Percentiles rank a stretch among this genome's conserved stretches.
phyloP scores from a whole-genome alignment of 768 basidiomycete genomes.

The Leucocoprinus sp. region DNA sequence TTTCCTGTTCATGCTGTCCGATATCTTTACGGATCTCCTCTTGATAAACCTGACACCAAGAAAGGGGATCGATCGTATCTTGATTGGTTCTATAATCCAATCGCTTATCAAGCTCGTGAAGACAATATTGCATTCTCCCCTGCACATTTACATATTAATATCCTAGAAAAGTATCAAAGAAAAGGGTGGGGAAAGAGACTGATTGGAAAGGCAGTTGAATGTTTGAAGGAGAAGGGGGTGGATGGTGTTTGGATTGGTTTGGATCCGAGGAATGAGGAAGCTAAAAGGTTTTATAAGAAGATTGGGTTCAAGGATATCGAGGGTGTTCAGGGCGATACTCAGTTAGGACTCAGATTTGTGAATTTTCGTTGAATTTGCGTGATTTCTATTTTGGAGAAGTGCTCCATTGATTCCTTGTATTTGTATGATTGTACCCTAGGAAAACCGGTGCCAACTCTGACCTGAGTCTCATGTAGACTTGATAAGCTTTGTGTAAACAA shows the following conservation, averaged over 20 bases:
- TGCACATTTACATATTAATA: constrained; percentile 72
- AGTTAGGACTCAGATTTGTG: constrained; percentile 48
- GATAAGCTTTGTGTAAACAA: too few species aligned
- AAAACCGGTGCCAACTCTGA: too few species aligned
- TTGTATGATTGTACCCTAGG: too few species aligned
- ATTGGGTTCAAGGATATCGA: constrained; percentile 55
- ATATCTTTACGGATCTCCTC: constrained; percentile 29
- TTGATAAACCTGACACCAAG: constrained; percentile 21
- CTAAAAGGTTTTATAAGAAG: constrained; percentile 51
- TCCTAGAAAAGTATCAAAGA: constrained; percentile 57
- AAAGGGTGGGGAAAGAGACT: constrained; percentile 66
- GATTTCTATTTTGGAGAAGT: not conserved
- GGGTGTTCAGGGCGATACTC: constrained; percentile 38
- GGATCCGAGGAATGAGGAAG: constrained; percentile 53
- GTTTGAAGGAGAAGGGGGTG: constrained; percentile 42
- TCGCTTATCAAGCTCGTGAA: constrained; percentile 38
- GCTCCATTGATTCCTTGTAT: too few species aligned
- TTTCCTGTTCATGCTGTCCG: constrained; percentile 54
- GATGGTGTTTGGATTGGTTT: constrained; percentile 61
- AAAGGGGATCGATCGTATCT: constrained; percentile 37
- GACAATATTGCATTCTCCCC: constrained; percentile 56
- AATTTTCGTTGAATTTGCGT: constrained; percentile 19
- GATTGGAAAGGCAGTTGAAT: constrained; percentile 43
- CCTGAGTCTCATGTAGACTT: too few species aligned
- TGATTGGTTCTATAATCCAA: constrained; percentile 19